phyloP scores from a whole-genome alignment of 2,329 filamentous ascomycete genomes.

The Hypomyces perniciosus region DNA sequence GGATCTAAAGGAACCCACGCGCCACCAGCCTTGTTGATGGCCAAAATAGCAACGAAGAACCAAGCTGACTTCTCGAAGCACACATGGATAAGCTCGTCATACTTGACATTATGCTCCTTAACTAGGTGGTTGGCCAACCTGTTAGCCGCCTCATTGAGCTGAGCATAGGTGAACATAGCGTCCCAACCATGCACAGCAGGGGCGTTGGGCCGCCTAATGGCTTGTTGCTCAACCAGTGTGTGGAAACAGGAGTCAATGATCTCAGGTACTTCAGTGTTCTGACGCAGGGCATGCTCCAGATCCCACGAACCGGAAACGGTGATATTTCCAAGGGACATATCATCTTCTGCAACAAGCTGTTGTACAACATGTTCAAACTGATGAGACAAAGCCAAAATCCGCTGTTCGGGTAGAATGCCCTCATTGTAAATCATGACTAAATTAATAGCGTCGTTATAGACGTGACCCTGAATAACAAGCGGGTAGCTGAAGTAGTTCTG shows the following conservation, averaged over 20 bases:
- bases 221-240: slow-evolving; percentile 2
- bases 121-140: slow-evolving; percentile 6
- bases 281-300: background rate
- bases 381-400: background rate
- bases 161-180: background rate
- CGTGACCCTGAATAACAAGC: slow-evolving; percentile 5
- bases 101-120: background rate
- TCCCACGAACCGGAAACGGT: slow-evolving; percentile 5
- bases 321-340: background rate
- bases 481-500: slow-evolving; percentile 8
- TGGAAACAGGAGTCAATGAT: slow-evolving; percentile 4
- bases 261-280: slow-evolving; percentile 2
- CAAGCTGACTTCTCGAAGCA: slow-evolving; percentile 10
- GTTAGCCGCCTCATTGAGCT: slow-evolving; percentile 5
- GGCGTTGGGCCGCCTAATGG: background rate
- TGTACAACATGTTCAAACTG: slow-evolving; percentile 10
- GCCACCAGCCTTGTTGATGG: slow-evolving; percentile 8
- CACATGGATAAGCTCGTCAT: slow-evolving; percentile 6
- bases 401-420: slow-evolving; percentile 1
- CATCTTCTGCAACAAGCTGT: slow-evolving; percentile 1
- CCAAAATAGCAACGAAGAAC: slow-evolving; percentile 7
- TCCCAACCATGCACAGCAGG: slow-evolving; percentile 2
- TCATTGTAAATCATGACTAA: slow-evolving; percentile 5
- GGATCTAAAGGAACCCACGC: slow-evolving; percentile 10
- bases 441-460: slow-evolving; percentile 1